Percentiles rank a stretch among this genome's conserved stretches.
Evolutionary conservation across 2,329 filamentous ascomycete species (phyloP).

Genomic region (Xylaria sp.): DNA sequence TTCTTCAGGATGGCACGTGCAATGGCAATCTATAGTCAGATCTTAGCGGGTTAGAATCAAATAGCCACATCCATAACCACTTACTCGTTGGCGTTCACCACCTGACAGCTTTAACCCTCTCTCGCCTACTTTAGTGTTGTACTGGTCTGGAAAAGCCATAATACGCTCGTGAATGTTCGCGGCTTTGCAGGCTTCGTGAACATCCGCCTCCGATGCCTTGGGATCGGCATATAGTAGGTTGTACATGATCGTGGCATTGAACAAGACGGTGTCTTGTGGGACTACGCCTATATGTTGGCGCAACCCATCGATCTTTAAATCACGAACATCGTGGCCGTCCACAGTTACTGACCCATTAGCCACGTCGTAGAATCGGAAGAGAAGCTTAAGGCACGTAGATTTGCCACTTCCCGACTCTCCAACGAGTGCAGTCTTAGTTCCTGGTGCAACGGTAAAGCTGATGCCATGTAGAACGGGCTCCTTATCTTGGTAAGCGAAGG

Average conservation of each 20-base stretch:
- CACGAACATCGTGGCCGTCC: constrained; percentile 61
- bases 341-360: constrained; percentile 58
- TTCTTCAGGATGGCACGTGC: constrained; percentile 71
- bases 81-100: constrained; percentile 63
- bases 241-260: constrained; percentile 64
- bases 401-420: constrained; percentile 58
- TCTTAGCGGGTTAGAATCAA: neutral
- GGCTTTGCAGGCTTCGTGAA: constrained; percentile 59
- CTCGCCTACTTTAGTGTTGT: constrained; percentile 38
- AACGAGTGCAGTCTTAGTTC: constrained; percentile 53
- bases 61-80: constrained; percentile 16
- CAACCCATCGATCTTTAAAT: constrained; percentile 49
- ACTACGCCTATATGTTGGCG: constrained; percentile 62
- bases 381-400: constrained; percentile 62
- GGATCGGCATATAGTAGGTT: constrained; percentile 63
- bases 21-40: constrained; percentile 52
- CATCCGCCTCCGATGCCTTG: constrained; percentile 59
- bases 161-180: constrained; percentile 66
- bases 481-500: constrained; percentile 51
- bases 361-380: constrained; percentile 65
- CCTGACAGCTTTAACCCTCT: constrained; percentile 53
- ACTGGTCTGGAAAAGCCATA: constrained; percentile 55
- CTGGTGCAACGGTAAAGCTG: constrained; percentile 49
- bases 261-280: constrained; percentile 60
- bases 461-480: constrained; percentile 48